Base-by-base conservation (phyloP, 108 stramenopile species). In the Fragilariopsis cylindrus region DNA sequence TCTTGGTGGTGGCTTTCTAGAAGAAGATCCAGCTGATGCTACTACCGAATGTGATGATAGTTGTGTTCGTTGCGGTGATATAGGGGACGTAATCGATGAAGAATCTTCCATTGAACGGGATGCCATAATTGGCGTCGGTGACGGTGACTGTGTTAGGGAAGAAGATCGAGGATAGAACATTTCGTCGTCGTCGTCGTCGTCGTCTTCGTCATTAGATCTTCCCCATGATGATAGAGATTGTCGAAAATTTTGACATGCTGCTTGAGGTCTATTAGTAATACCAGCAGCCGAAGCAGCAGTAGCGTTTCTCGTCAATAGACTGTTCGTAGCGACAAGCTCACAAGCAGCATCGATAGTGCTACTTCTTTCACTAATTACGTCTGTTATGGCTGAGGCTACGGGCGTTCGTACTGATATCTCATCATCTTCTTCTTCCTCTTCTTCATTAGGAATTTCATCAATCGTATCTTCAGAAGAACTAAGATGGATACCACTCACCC, bases 271-370 rank as follows among this genome's bases (percentile, higher is more conserved):
- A 13, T 52, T 13, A 52, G 50, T 52, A 13, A 3, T 30, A 2
- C 30, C 30, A 30, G 30, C 30, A 52, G 9, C 13, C 50, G 50
- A 52, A 52, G 50, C 50, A 52, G 13, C 9, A 52, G 12, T 52
- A 9, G 50, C 13, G 2, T 52, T 52, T 13, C 9, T 52, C 1
- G 12, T 52, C 9, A 52, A 0, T 52, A 0, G 50, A 13, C 50
- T 13, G 9, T 52, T 13, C 50, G 50, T 13, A 52, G 9, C 50
- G 50, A 45, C 13, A 3, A 52, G 16, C 46, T 68, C 48, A 48
- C 67, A 68, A 8, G 5, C 7, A 7, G 67, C 67, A 47, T 68
- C 67, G 21, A 68, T 68, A 39, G 30, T 11, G 30, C 67, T 68
- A 48, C 48, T 68, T 50, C 47, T 13, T 21, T 63, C 62, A 40